Conservation (phyloP, 257 asterid species). For the Plantago major region DNA sequence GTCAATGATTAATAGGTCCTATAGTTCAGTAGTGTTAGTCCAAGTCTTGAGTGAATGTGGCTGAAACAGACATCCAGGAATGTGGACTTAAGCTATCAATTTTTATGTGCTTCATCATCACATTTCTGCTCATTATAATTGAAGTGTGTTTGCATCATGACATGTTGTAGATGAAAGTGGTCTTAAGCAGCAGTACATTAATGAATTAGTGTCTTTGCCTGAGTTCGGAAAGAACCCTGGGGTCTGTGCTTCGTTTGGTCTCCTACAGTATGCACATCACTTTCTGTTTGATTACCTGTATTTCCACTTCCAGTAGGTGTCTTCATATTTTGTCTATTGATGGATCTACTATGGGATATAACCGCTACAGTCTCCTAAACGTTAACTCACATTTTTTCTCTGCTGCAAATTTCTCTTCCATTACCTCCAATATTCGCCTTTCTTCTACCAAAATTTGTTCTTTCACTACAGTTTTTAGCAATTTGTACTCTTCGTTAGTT, state of each 20-base stretch:
- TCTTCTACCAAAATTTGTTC: conserved; percentile 41
- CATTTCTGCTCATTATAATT: neutral
- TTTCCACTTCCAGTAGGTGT: neutral
- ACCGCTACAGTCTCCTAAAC: conserved; percentile 31
- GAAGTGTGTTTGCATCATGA: neutral
- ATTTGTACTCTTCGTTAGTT: conserved; percentile 34
- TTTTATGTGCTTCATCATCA: too few relatives aligned
- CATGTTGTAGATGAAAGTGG: too few relatives aligned
- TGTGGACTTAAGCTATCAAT: too few relatives aligned
- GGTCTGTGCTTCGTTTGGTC: conserved; percentile 6
- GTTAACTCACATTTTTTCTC: conserved; percentile 39
- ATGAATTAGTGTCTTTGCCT: conserved; percentile 5
- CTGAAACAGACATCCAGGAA: too few relatives aligned
- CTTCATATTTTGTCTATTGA: conserved; percentile 9
- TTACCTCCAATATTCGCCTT: conserved; percentile 29
- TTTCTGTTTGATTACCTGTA: neutral
- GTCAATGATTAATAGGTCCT: too few relatives aligned
- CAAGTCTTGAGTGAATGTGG: too few relatives aligned
- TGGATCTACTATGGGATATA: conserved; percentile 20
- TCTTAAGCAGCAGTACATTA: too few relatives aligned
- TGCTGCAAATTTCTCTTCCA: conserved; percentile 42
- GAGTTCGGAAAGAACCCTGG: neutral
- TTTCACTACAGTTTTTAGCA: conserved; percentile 29
- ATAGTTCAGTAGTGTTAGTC: too few relatives aligned
- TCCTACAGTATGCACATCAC: conserved; percentile 1